These are phyloP conservation scores for Calycina herbarum DNA, from an alignment of 2,329 filamentous ascomycete species.

Conservation along the genomic window DNA sequence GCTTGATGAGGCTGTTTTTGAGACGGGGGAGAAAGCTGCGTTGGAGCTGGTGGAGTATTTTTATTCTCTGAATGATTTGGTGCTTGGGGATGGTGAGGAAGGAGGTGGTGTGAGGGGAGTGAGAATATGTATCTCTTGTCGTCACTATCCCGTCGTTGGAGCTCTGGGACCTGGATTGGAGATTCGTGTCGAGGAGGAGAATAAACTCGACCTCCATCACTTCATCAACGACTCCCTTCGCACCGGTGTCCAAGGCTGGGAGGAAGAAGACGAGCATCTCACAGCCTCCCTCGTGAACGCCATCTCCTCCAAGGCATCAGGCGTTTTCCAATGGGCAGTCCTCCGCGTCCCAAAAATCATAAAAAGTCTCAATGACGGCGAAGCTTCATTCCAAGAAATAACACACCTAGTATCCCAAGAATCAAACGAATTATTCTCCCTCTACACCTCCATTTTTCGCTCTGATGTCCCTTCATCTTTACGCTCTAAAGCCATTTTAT, in stretches of 20 bases:
- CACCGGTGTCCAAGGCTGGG: constrained; percentile 6
- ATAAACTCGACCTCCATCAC: constrained; percentile 20
- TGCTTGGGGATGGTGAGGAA: not conserved
- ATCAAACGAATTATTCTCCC: constrained; percentile 20
- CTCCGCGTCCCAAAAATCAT: constrained; percentile 23
- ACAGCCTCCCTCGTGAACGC: constrained; percentile 1
- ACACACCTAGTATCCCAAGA: constrained; percentile 8
- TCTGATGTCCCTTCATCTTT: constrained; percentile 10
- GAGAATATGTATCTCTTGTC: constrained; percentile 25
- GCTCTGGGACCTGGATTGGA: constrained; percentile 10
- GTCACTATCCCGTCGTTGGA: constrained; percentile 21
- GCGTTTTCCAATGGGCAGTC: constrained; percentile 27
- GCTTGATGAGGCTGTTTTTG: constrained; percentile 28
- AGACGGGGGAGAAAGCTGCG: constrained; percentile 7
- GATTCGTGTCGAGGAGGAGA: constrained; percentile 29
- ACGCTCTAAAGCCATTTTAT: constrained; percentile 17
- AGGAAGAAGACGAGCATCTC: not conserved
- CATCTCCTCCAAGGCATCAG: constrained; percentile 18
- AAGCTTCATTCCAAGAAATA: constrained; percentile 5
- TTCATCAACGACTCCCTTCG: constrained; percentile 15
- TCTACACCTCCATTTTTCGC: constrained; percentile 9
- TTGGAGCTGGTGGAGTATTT: constrained; percentile 14
- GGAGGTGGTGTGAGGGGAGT: constrained; percentile 6
- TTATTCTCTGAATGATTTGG: constrained; percentile 8
- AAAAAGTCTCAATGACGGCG: constrained; percentile 22